A percentile compares a stretch with the other conserved stretches of the same genome.
phyloP scores from a whole-genome alignment of 306 rosid species.

The Prunus dulcis region DNA sequence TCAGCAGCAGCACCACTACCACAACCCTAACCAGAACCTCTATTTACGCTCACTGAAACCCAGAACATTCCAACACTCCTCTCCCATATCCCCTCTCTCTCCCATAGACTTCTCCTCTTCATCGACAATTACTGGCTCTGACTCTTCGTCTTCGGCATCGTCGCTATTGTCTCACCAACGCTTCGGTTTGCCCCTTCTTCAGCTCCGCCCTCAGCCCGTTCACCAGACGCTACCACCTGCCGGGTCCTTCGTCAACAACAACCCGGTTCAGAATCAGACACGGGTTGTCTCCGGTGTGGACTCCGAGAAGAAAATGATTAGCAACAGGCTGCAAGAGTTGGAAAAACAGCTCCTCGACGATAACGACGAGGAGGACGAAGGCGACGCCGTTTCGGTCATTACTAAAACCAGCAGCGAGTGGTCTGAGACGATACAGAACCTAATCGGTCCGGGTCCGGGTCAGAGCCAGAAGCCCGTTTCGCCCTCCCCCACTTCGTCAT shows the following conservation, averaged over 20 bases:
- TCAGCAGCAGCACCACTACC: slow-evolving; percentile 39
- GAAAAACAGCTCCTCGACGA: slow-evolving; percentile 86
- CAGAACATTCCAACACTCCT: slow-evolving; percentile 37
- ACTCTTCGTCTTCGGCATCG: slow-evolving; percentile 17
- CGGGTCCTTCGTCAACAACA: not conserved
- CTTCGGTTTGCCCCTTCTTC: slow-evolving; percentile 41
- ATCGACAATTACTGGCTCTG: slow-evolving; percentile 17
- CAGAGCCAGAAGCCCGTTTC: slow-evolving; percentile 53
- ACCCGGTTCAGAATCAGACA: slow-evolving; percentile 17
- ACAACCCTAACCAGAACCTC: slow-evolving; percentile 21
- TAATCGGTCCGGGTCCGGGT: slow-evolving; percentile 41
- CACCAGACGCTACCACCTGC: slow-evolving; percentile 5
- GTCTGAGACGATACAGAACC: slow-evolving; percentile 77
- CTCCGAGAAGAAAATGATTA: slow-evolving; percentile 53
- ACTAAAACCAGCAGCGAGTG: slow-evolving; percentile 55
- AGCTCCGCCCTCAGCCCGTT: slow-evolving; percentile 48
- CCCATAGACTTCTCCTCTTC: slow-evolving; percentile 52
- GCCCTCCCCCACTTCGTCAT: slow-evolving; percentile 71
- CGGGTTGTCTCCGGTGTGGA: slow-evolving; percentile 20
- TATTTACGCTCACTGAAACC: slow-evolving; percentile 67
- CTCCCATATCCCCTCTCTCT: slow-evolving; percentile 51
- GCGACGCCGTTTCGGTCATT: slow-evolving; percentile 57
- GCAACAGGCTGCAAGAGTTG: slow-evolving; percentile 60
- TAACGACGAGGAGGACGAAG: slow-evolving; percentile 56
- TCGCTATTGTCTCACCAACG: slow-evolving; percentile 30